Conservation (phyloP, 495 filamentous ascomycete genomes). For the Hypoxylon trugodes region DNA sequence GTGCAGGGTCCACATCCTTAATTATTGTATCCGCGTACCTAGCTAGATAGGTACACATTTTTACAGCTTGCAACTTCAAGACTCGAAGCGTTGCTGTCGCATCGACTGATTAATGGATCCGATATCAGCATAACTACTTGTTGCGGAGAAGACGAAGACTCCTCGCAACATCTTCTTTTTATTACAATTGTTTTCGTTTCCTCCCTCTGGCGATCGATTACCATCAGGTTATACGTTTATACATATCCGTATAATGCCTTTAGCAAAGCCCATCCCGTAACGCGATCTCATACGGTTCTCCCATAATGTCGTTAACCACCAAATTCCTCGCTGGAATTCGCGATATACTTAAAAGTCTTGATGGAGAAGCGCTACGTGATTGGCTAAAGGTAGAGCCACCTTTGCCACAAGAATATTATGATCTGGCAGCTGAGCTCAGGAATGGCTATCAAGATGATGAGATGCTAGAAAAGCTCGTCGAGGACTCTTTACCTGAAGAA, state of each 20-base stretch:
- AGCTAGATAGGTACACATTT: too few species aligned
- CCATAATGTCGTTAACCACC: constrained; percentile 49
- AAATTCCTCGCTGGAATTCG: constrained; percentile 54
- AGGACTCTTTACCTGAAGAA: constrained; percentile 61
- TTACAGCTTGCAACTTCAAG: neutral
- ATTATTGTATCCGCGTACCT: too few species aligned
- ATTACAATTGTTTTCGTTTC: too few species aligned
- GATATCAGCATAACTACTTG: neutral
- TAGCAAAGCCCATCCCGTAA: neutral
- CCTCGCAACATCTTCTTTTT: neutral
- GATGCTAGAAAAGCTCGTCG: constrained; percentile 68
- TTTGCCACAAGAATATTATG: constrained; percentile 67
- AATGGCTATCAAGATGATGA: constrained; percentile 59
- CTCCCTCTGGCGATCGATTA: too few species aligned
- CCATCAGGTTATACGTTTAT: too few species aligned
- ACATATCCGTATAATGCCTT: too few species aligned
- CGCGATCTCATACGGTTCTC: neutral
- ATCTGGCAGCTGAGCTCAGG: constrained; percentile 72
- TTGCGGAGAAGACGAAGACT: neutral
- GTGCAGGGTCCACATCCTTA: too few species aligned
- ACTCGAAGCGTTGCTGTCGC: too few species aligned
- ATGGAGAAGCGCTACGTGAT: constrained; percentile 53
- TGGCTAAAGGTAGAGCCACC: constrained; percentile 57
- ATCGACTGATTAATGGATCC: neutral
- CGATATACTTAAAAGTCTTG: constrained; percentile 47